Conservation (phyloP, 495 filamentous ascomycete genomes). For the Symbiotaphrina buchneri region DNA sequence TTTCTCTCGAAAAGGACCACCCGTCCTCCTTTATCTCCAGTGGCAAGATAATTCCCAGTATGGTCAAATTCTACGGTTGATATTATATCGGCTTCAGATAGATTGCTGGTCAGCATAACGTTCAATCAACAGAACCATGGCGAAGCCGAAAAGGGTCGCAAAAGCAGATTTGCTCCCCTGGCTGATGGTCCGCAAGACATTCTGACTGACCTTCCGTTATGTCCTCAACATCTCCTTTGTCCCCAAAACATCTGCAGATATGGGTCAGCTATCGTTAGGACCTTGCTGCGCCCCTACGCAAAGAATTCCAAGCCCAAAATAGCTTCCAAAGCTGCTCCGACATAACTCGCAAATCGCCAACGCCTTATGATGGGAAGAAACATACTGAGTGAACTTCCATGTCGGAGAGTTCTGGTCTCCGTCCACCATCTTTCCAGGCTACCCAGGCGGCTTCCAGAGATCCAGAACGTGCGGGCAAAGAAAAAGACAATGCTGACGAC, state of each 20-base stretch:
- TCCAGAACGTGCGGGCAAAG: too few species aligned
- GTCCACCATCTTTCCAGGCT: slow-evolving; percentile 90
- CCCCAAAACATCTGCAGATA: slow-evolving; percentile 72
- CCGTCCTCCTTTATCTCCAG: slow-evolving; percentile 90
- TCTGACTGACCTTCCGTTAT: slow-evolving; percentile 78
- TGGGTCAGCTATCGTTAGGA: background rate
- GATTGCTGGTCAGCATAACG: slow-evolving; percentile 2
- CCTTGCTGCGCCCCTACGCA: too few species aligned
- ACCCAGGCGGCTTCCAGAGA: too few species aligned
- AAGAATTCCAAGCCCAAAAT: too few species aligned
- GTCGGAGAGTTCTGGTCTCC: slow-evolving; percentile 76
- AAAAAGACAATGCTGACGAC: too few species aligned
- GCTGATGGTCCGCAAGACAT: too few species aligned
- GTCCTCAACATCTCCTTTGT: slow-evolving; percentile 98
- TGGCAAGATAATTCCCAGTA: slow-evolving; percentile 93
- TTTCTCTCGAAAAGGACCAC: slow-evolving; percentile 96
- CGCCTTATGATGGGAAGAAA: slow-evolving; percentile 10
- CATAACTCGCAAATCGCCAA: background rate
- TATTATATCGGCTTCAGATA: slow-evolving; percentile 76
- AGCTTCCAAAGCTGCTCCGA: background rate
- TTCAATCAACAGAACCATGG: background rate
- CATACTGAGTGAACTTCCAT: slow-evolving; percentile 99
- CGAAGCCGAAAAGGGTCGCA: background rate
- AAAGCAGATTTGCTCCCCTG: too few species aligned
- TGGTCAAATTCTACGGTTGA: slow-evolving; percentile 99